These are phyloP conservation scores for Gymnopus androsaceus DNA, from an alignment of 1,284 basidiomycete genomes.

Conservation along the genomic window DNA sequence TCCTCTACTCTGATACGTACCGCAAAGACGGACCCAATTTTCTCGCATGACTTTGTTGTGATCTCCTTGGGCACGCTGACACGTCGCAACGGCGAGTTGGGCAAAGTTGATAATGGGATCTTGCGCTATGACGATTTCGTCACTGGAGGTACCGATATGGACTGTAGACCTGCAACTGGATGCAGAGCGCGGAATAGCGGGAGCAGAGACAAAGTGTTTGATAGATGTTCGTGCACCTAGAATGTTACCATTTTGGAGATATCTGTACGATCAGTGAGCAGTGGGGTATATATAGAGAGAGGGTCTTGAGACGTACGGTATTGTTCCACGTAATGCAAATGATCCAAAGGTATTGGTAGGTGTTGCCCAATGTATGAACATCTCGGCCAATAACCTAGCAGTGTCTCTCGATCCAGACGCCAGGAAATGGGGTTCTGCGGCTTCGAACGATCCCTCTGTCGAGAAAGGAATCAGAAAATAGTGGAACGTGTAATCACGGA, in stretches of 20 bases:
- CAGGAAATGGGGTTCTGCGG: conserved; percentile 80
- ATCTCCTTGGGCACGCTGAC: conserved; percentile 80
- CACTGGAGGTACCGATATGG: conserved; percentile 39
- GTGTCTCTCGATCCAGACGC: conserved; percentile 86
- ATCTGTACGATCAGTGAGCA: conserved; percentile 43
- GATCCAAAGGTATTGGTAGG: conserved; percentile 50
- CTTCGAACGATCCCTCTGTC: conserved; percentile 74
- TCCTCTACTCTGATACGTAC: conserved; percentile 73
- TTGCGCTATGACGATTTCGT: conserved; percentile 73
- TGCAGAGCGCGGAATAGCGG: conserved; percentile 51
- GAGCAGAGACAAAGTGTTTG: conserved; percentile 68
- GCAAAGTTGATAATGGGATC: conserved; percentile 82
- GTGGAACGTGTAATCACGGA: too few species aligned
- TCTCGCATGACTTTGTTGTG: conserved; percentile 73
- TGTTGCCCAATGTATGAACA: conserved; percentile 80
- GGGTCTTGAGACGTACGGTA: conserved; percentile 62
- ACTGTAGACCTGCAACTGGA: conserved; percentile 41
- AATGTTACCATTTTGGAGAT: conserved; percentile 86
- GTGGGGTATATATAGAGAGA: conserved; percentile 10
- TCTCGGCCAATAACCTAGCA: conserved; percentile 80
- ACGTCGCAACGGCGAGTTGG: conserved; percentile 82
- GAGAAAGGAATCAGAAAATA: too few species aligned
- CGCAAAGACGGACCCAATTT: conserved; percentile 81
- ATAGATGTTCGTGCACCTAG: conserved; percentile 86
- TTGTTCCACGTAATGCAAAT: conserved; percentile 80